These are phyloP conservation scores for Austroboletus eburneus DNA, from an alignment of 768 basidiomycete species.

Conservation along the genomic window DNA sequence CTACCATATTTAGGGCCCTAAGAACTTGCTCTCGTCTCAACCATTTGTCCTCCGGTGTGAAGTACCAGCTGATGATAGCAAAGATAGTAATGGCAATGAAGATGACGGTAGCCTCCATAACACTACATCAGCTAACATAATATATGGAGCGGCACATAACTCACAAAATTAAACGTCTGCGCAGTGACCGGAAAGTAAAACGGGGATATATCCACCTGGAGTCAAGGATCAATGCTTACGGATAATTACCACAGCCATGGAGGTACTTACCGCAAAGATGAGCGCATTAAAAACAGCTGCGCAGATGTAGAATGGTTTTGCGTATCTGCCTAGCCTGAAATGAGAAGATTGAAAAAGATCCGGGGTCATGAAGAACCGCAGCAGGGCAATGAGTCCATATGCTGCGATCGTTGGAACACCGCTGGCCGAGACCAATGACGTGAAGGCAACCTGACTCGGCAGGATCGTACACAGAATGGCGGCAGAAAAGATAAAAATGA, in stretches of 20 bases:
- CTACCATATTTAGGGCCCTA: constrained; percentile 39
- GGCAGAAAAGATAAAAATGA: constrained; percentile 79
- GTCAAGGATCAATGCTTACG: constrained; percentile 3
- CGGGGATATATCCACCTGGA: constrained; percentile 77
- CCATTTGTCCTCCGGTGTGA: constrained; percentile 80
- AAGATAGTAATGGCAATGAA: constrained; percentile 77
- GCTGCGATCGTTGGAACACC: constrained; percentile 85
- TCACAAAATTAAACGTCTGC: constrained; percentile 79
- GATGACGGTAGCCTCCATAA: constrained; percentile 64
- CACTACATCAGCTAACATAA: constrained; percentile 9
- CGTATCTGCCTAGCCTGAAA: constrained; percentile 66
- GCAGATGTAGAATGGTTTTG: constrained; percentile 63
- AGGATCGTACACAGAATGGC: constrained; percentile 80
- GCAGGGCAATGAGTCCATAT: constrained; percentile 75
- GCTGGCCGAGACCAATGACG: constrained; percentile 83
- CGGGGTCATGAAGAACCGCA: constrained; percentile 77
- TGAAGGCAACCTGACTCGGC: constrained; percentile 89
- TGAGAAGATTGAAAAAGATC: constrained; percentile 67
- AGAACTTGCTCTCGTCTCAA: constrained; percentile 59
- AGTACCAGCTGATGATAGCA: constrained; percentile 71
- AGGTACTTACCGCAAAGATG: constrained; percentile 61
- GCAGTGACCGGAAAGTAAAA: constrained; percentile 82
- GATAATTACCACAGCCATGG: not conserved
- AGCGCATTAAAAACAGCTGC: constrained; percentile 70
- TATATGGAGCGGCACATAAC: constrained; percentile 25